Evolutionary conservation across 495 filamentous ascomycete species (phyloP), one percentile per base, ranked within the genome.

Genomic region (Hypoxylon trugodes): DNA sequence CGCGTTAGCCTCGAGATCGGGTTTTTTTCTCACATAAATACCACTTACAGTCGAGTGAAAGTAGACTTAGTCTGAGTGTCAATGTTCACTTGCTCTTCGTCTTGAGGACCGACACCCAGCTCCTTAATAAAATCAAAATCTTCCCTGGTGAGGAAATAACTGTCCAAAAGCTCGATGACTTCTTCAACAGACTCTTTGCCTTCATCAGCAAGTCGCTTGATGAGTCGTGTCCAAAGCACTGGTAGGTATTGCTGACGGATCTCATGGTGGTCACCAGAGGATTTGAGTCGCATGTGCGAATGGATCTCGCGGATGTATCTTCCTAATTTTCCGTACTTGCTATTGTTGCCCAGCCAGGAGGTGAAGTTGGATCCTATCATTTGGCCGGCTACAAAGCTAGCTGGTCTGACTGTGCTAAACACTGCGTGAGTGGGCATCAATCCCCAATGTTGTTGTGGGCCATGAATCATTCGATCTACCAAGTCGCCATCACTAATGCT

Each of bases 401-500:
- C 88, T 6, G 95, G 95, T 21, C 87, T 83, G 21, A 99, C 93
- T 53, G 96, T 96, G 63, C 93, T 96, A 78, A 99, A 96, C 36
- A 96, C 83, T n/a, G 92, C 96, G 76, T 99, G 95, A 3, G 89
- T 90, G 6, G 95, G 95, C 95, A 99, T 98, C 48, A 99, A 76
- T 69, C 89, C 92, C 95, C 95, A 99, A 57, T 98, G 95, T 63
- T 98, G 95, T 73, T 99, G 96, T 8, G 90, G 89, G 13, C 95
- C 95, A 74, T 98, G 95, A 45, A 99, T 99, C 92, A 99, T 96
- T 16, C 92, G 82, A 74, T 99, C 96, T 8, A 97, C 92, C 32
- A 99, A 83, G 70, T 99, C 95, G 15, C 96, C 96, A 67, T 99
- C 95, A 65, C 92, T 96, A 73, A 99, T 97, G 69, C 93, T 96